Percentiles rank a stretch among this genome's conserved stretches.
Conservation (phyloP, 257 asterid species). For the Ligustrum vulgare region DNA sequence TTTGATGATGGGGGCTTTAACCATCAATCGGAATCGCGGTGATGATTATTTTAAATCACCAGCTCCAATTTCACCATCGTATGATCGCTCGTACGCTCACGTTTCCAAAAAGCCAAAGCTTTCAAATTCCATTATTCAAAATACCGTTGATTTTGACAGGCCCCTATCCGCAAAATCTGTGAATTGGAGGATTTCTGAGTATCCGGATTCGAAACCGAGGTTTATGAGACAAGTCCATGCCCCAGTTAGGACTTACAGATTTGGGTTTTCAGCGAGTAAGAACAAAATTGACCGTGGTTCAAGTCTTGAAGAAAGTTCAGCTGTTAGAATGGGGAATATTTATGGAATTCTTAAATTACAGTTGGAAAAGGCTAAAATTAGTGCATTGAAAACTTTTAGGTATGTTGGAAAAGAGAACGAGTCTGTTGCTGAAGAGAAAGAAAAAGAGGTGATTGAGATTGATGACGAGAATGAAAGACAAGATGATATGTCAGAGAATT, state of each 20-base stretch:
- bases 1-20: slow-evolving; percentile 57
- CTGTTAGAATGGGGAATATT: slow-evolving; percentile 37
- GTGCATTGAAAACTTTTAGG: slow-evolving; percentile 34
- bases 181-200: slow-evolving; percentile 30
- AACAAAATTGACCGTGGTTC: slow-evolving; percentile 21
- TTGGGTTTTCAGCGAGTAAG: slow-evolving; percentile 16
- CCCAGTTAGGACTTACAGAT: slow-evolving; percentile 45
- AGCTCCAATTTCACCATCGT: slow-evolving; percentile 19
- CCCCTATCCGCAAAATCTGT: slow-evolving; percentile 20
- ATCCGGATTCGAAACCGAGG: slow-evolving; percentile 39
- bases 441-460: slow-evolving; percentile 45
- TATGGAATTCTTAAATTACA: background rate
- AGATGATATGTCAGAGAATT: slow-evolving; percentile 27
- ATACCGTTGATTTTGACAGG: slow-evolving; percentile 17
- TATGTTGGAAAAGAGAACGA: slow-evolving; percentile 16
- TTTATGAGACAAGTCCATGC: slow-evolving; percentile 57
- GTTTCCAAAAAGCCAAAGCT: slow-evolving; percentile 46
- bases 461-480: slow-evolving; percentile 29
- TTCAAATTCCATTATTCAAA: slow-evolving; percentile 19
- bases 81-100: slow-evolving; percentile 32
- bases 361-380: slow-evolving; percentile 9
- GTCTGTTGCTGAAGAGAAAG: slow-evolving; percentile 22
- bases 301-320: slow-evolving; percentile 14
- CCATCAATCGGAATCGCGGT: slow-evolving; percentile 57
- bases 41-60: slow-evolving; percentile 37